Conservation (phyloP, 306 rosid genomes). For the Alnus rubra region DNA sequence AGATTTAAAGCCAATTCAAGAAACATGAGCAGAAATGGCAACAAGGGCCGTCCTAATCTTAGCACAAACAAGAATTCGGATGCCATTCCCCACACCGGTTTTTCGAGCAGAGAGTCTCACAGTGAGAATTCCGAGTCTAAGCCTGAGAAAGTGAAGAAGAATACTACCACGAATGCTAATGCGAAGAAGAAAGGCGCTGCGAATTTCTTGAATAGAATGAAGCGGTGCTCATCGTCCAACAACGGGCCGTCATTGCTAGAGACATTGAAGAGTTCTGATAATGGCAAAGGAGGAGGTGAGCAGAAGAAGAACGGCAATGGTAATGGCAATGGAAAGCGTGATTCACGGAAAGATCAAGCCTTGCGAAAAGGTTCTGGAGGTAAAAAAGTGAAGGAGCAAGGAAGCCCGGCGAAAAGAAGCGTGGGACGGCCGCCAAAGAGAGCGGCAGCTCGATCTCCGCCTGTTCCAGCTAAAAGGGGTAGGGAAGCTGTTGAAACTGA, state of each 20-base stretch:
- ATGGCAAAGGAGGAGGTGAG: constrained; percentile 17
- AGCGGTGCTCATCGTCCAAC: constrained; percentile 20
- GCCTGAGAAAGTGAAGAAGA: constrained; percentile 26
- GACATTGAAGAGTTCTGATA: constrained; percentile 16
- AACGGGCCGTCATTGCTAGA: constrained; percentile 16
- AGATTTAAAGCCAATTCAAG: constrained; percentile 16
- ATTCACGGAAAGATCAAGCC: constrained; percentile 21
- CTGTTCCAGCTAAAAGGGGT: constrained; percentile 29
- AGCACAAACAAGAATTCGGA: constrained; percentile 20
- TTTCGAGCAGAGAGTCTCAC: constrained; percentile 15
- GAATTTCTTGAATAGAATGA: constrained; percentile 38
- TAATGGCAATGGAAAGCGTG: background rate
- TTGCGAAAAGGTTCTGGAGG: constrained; percentile 23
- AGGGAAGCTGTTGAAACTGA: constrained; percentile 22
- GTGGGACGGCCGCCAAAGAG: constrained; percentile 35
- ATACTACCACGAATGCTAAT: background rate
- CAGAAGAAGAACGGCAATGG: constrained; percentile 17
- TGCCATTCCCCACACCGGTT: constrained; percentile 6
- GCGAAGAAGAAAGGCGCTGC: constrained; percentile 28
- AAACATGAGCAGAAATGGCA: constrained; percentile 19
- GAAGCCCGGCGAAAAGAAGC: constrained; percentile 23
- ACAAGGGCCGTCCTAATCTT: constrained; percentile 11
- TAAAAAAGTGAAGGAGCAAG: constrained; percentile 25
- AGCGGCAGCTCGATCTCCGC: background rate
- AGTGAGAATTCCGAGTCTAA: constrained; percentile 27